Evolutionary conservation across 78 protist genomes (phyloP).

Genomic region (Chrysochromulina tobinii): DNA sequence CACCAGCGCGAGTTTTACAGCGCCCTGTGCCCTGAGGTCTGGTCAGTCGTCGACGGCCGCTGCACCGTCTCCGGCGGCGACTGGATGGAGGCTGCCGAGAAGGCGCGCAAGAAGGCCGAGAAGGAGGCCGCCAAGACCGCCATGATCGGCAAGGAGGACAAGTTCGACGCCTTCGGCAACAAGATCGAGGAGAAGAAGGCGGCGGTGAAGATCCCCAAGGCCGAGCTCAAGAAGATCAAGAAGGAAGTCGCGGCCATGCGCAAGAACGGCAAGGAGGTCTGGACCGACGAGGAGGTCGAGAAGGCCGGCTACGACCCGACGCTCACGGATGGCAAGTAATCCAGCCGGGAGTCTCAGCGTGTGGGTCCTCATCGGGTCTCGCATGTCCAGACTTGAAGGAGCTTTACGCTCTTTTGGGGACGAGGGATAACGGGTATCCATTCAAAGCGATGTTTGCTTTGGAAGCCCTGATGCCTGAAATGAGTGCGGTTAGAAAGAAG

Average conservation of each 20-base stretch:
- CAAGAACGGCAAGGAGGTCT: slow-evolving; percentile 39
- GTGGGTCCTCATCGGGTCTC: too few species aligned
- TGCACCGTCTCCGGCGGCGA: slow-evolving; percentile 13
- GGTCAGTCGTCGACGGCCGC: slow-evolving; percentile 52
- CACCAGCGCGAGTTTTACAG: slow-evolving; percentile 61
- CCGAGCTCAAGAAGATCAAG: slow-evolving; percentile 43
- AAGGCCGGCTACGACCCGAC: not conserved
- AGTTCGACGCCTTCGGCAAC: slow-evolving; percentile 60
- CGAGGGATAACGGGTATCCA: too few species aligned
- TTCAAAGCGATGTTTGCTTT: too few species aligned
- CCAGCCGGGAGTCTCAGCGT: too few species aligned
- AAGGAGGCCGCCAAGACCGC: slow-evolving; percentile 28
- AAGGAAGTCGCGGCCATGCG: slow-evolving; percentile 31
- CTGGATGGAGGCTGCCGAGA: slow-evolving; percentile 25
- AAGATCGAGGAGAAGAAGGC: slow-evolving; percentile 37
- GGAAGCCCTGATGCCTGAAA: too few species aligned
- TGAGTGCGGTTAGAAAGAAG: too few species aligned
- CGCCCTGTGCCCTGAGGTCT: slow-evolving; percentile 54
- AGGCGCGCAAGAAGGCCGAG: slow-evolving; percentile 28
- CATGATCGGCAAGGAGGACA: slow-evolving; percentile 11
- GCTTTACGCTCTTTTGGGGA: too few species aligned
- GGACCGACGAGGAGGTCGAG: slow-evolving; percentile 51
- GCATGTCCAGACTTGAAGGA: too few species aligned
- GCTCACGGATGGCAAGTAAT: too few species aligned
- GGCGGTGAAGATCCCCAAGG: slow-evolving; percentile 25